Evolutionary conservation across 805 yeast species (phyloP), one percentile per base, ranked within the genome.

Genomic region (Kodamaea neixiangensis): DNA sequence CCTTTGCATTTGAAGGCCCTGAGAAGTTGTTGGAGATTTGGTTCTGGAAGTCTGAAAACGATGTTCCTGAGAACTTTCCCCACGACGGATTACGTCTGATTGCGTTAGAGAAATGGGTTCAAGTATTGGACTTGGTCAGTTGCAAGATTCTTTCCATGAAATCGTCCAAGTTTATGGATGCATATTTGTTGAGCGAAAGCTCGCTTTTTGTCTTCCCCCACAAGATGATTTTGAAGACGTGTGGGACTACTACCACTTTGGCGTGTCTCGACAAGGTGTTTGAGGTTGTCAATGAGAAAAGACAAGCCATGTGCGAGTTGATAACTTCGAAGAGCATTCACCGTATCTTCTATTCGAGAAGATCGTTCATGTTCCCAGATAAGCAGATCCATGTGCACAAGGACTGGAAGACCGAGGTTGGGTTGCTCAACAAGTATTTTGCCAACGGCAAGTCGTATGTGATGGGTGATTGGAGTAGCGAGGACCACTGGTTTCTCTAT

Each of bases 1-100:
- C 96, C 11, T 87, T 83, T 63, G 97, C 97, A 2, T 93, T 93
- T 65, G 98, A 93, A 74, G 98, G 99, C 5, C 98, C 99, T 29
- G 98, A 93, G 69, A 94, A 93, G 69, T 76, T 93, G 51, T 75
- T 94, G 39, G 97, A 93, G 66, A 76, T 93, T 52, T 92, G 97
- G 97, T 85, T 91, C 65, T 83, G 85, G 59, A 79, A 85, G 10
- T 67, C 75, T 35, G 73, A 72, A 38, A 52, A 63, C 20, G 57
- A 67, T n/a, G 59, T 76, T 15, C 79, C 80, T 1, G 29, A 59
- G 21, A 66, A 73, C 10, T 62, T 69, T 61, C 55, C 64, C 29
- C 55, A 46, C 6, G 74, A 72, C 65, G 89, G 81, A 31, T 77
- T 87, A 51, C 37, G 46, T 15, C 43, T 37, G 10, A 82, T 93